Conservation (phyloP, 805 yeast genomes). For the Wickerhamomyces strasburgensis region DNA sequence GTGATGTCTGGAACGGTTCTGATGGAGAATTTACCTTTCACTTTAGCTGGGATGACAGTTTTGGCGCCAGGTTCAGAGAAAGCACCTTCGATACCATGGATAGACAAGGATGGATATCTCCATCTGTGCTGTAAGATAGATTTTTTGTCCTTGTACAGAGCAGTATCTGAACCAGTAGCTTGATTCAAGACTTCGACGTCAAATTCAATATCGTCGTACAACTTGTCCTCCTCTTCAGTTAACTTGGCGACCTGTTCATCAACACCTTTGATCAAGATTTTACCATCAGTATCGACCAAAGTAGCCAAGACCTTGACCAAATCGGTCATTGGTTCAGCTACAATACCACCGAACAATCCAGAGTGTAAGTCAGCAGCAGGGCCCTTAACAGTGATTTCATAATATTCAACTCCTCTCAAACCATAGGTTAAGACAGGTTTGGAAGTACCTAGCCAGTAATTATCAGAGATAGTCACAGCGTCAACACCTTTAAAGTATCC, state of each 20-base stretch:
- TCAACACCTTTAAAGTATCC: conserved; percentile 83
- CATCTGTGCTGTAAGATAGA: conserved; percentile 95
- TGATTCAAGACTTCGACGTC: conserved; percentile 77
- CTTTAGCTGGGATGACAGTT: conserved; percentile 96
- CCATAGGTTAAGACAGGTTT: conserved; percentile 98
- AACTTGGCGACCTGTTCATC: conserved; percentile 93
- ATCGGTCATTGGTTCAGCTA: conserved; percentile 97
- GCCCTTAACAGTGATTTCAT: conserved; percentile 75
- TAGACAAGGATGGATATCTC: conserved; percentile 94
- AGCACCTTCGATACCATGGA: conserved; percentile 98
- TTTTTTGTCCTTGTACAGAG: conserved; percentile 71
- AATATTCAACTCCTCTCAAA: conserved; percentile 93
- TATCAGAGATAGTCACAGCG: conserved; percentile 93
- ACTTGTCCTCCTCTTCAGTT: conserved; percentile 68
- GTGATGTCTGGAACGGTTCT: conserved; percentile 96
- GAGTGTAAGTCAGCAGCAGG: conserved; percentile 97
- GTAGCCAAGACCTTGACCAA: conserved; percentile 70
- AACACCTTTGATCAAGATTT: conserved; percentile 82
- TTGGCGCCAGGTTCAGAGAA: conserved; percentile 94
- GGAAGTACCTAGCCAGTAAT: conserved; percentile 97
- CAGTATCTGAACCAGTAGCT: conserved; percentile 85
- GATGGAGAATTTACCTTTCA: conserved; percentile 89
- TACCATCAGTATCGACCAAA: conserved; percentile 78
- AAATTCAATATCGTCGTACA: conserved; percentile 85
- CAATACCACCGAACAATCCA: conserved; percentile 95